Base-by-base conservation (phyloP, 768 basidiomycete species). In the Amanita pseudoporphyria region DNA sequence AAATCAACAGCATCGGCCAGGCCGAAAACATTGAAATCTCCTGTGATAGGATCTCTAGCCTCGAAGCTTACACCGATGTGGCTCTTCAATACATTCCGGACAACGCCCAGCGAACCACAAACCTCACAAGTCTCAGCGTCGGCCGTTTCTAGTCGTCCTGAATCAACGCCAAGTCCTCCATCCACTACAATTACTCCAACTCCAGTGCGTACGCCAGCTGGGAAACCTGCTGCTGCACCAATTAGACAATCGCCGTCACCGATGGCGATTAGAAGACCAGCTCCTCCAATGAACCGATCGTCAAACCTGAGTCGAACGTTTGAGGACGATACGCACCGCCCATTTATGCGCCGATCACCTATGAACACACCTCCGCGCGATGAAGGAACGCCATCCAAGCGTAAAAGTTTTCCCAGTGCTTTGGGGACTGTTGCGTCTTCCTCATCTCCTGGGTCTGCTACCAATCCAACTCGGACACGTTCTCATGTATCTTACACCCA, bases 61-160 rank as follows among this genome's bases (percentile, higher is more conserved):
- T 79, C 84, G 2, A 85, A 80, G 57, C 71, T 87, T 35, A 70
- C 85, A 1, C 77, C 86, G 1, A 73, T 82, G n/a, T 89, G 87
- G 87, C 64, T 89, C 9, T 83, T 87, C 63, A 85, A 81, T 58
- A 76, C 82, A 5, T 89, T 90, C 62, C 71, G 84, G 30, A 79
- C 75, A 51, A 75, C 70, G 1, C 70, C 74, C 6, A 78, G 74
- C 54, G 82, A 86, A 60, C 73, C 83, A 1, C 79, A 84, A 54
- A 80, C 79, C 1, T 74, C 74, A 2, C 65, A 75, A 12, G 68
- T 78, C 5, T 77, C 76, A 24, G 79, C 72, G 2, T 73, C 76
- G 3, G 72, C 74, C 3, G 70, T 68, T 1, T 62, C 72, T 6
- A 55, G 61, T 53, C 57, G 54, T 13, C 49, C 62, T 21, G 32